Conservation (phyloP, 495 filamentous ascomycete genomes). For the Penicillium pancosmium region DNA sequence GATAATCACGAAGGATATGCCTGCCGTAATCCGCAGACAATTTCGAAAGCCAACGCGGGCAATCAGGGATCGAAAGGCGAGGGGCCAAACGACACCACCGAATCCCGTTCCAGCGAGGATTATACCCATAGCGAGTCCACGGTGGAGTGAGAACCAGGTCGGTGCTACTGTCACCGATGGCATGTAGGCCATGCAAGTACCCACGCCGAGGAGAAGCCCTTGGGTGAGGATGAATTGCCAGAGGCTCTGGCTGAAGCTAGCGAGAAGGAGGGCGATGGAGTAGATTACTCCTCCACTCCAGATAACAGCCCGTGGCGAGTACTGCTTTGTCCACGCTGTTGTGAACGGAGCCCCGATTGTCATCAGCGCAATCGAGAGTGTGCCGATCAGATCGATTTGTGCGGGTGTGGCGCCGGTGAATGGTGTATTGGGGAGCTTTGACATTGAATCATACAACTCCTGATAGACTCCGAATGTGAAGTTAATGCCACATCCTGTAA, state of each 20-base stretch:
- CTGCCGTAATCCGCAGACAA: slow-evolving; percentile 40
- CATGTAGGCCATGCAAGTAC: slow-evolving; percentile 43
- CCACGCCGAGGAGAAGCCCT: slow-evolving; percentile 40
- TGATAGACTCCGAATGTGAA: slow-evolving; percentile 52
- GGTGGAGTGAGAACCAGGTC: slow-evolving; percentile 33
- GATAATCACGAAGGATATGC: slow-evolving; percentile 34
- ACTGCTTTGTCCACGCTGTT: slow-evolving; percentile 39
- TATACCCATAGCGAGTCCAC: slow-evolving; percentile 46
- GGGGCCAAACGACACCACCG: slow-evolving; percentile 42
- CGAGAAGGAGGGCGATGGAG: slow-evolving; percentile 30
- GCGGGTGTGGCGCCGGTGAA: slow-evolving; percentile 44
- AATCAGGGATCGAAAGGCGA: slow-evolving; percentile 31
- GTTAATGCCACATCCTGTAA: slow-evolving; percentile 46
- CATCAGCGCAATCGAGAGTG: slow-evolving; percentile 46
- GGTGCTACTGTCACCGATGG: slow-evolving; percentile 41
- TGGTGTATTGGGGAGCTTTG: slow-evolving; percentile 28
- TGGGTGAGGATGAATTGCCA: slow-evolving; percentile 48
- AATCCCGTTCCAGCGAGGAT: slow-evolving; percentile 38
- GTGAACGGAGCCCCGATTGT: slow-evolving; percentile 45
- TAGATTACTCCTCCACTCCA: slow-evolving; percentile 35
- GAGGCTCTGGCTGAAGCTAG: slow-evolving; percentile 38
- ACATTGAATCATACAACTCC: slow-evolving; percentile 46
- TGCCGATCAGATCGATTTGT: slow-evolving; percentile 48
- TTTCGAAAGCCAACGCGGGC: slow-evolving; percentile 40
- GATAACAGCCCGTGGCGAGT: slow-evolving; percentile 34